phyloP scores from a whole-genome alignment of 140 eudicot genomes.

The Senecio squalidus region DNA sequence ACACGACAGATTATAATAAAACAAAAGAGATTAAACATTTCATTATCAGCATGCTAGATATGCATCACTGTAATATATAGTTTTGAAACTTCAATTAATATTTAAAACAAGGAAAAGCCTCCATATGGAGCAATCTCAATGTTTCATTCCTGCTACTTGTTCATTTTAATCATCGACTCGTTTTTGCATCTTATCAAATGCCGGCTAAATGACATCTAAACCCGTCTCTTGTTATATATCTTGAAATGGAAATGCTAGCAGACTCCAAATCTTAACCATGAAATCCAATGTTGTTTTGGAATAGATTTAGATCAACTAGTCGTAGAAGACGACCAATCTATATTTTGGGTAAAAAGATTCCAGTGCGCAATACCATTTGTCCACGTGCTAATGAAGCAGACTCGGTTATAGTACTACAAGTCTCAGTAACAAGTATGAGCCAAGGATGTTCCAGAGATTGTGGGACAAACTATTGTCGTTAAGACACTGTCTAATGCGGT shows the following conservation, averaged over 20 bases:
- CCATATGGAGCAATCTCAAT: constrained; percentile 12
- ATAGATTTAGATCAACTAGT: not conserved
- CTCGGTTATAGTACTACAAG: not conserved
- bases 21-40: not conserved
- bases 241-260: not conserved
- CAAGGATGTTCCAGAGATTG: constrained; percentile 29
- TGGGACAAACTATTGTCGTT: constrained; percentile 21
- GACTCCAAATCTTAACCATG: not conserved
- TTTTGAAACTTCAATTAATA: too few relatives aligned
- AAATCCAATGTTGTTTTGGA: not conserved
- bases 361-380: not conserved
- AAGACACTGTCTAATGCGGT: constrained; percentile 25
- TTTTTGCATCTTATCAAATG: not conserved
- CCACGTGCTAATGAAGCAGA: not conserved
- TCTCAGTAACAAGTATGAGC: constrained; percentile 29
- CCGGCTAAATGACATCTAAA: not conserved
- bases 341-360: not conserved
- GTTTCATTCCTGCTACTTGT: constrained; percentile 1
- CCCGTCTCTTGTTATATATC: not conserved
- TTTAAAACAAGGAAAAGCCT: not conserved
- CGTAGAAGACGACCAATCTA: not conserved
- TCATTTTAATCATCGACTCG: not conserved
- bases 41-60: too few relatives aligned
- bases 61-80: too few relatives aligned
- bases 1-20: not conserved